Evolutionary conservation across 352 stramenopile genomes (phyloP), one percentile per base, ranked within the genome.

Genomic region (Phytopythium oedochilum): DNA sequence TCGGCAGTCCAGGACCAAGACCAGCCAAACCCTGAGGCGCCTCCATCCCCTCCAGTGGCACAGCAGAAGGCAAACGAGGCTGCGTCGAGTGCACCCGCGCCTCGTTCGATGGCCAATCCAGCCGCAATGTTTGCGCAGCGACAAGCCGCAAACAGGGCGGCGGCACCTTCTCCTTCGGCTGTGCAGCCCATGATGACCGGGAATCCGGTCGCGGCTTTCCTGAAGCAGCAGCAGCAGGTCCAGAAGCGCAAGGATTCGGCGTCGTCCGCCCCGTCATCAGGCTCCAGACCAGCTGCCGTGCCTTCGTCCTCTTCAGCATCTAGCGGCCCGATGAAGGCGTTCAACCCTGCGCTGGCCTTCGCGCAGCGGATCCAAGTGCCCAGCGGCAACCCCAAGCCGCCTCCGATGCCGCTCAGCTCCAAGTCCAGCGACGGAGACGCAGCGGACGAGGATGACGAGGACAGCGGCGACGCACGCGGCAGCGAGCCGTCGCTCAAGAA

Each of bases 401-500:
- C 56, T 60, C 59, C 62, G 53, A 52, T 51, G 53, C 61, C 57
- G 18, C 61, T 32, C 44, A 54, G 60, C 28, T 62, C 58, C 26
- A 80, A 83, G 62, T 75, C 71, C 0, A 70, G 64, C 29, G 67
- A 78, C 40, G 65, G 73, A 17, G 63, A 66, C 14, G 64, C 64
- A 12, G 63, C 68, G 1, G 61, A 74, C 32, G 61, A 75, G 22
- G 75, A 83, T 22, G 73, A 80, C 55, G 70, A 68, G 28, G 64
- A 75, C 39, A 53, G 63, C 32, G 61, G 63, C 15, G 59, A 63
- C 47, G 68, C 55, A 26, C 63, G 51, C 20, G 61, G 45, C 3
- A 7, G 55, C n/a, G 77, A 88, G 57, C 79, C 79, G 46, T 87
- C 76, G 28, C 73, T 86, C 22, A 91, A 91, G 54, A 86, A 86